A percentile compares a stretch with the other conserved stretches of the same genome.
phyloP scores from a whole-genome alignment of 495 filamentous ascomycete species.

The Chaetomidium leptoderma region DNA sequence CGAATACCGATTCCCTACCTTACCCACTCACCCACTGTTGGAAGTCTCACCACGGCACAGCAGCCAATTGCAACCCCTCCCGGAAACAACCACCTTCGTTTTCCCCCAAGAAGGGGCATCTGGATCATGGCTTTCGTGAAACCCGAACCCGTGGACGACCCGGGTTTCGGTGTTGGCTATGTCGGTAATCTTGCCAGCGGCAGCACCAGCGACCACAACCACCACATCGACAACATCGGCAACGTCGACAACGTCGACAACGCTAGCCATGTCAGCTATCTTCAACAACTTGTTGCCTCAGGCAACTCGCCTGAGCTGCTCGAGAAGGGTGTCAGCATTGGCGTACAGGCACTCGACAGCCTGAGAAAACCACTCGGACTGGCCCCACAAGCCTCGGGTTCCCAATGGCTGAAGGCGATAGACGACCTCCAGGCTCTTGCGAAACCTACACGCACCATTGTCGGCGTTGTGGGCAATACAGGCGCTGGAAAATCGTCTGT shows the following conservation, averaged over 20 bases:
- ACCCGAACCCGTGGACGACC: constrained; percentile 11
- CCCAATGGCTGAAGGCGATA: constrained; percentile 45
- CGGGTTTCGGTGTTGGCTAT: background rate
- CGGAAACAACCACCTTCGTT: background rate
- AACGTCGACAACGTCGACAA: background rate
- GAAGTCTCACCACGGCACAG: background rate
- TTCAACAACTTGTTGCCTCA: constrained; percentile 20
- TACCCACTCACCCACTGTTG: too few species aligned
- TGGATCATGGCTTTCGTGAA: constrained; percentile 9
- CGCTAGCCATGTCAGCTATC: constrained; percentile 8
- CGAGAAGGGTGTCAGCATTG: constrained; percentile 30
- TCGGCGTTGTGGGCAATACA: constrained; percentile 58
- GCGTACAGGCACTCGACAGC: constrained; percentile 26
- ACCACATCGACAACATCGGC: too few species aligned
- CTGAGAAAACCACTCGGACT: constrained; percentile 20
- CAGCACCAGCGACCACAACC: too few species aligned
- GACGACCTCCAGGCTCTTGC: constrained; percentile 25
- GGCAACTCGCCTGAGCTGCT: constrained; percentile 23
- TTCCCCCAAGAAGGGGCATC: background rate
- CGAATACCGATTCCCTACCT: too few species aligned
- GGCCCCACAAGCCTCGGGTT: constrained; percentile 10
- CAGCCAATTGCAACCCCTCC: background rate
- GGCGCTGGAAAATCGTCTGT: constrained; percentile 57
- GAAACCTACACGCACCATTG: constrained; percentile 39
- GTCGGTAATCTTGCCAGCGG: too few species aligned